phyloP scores from a whole-genome alignment of 1,139 yeast species.

The Candida sojae region DNA sequence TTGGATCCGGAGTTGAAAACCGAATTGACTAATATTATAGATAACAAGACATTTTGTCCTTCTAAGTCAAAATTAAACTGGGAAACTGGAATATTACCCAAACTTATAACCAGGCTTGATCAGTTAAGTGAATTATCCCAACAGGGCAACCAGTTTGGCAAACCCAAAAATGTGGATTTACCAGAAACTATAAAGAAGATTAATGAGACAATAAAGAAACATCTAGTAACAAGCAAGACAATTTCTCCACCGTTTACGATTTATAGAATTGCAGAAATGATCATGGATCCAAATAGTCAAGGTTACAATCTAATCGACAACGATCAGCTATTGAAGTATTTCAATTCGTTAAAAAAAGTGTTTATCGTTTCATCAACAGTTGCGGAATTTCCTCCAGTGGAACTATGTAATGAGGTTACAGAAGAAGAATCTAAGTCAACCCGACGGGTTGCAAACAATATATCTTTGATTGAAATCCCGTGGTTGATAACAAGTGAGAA shows the following conservation, averaged over 20 bases:
- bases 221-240: conserved; percentile 27
- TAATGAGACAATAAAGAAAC: conserved; percentile 12
- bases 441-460: conserved; percentile 13
- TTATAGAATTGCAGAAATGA: conserved; percentile 55
- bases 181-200: conserved; percentile 1
- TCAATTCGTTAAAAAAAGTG: conserved; percentile 31
- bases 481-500: conserved; percentile 39
- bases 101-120: conserved; percentile 12
- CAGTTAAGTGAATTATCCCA: conserved; percentile 13
- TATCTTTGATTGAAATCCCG: conserved; percentile 41
- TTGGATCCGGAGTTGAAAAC: conserved; percentile 11
- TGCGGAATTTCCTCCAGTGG: conserved; percentile 23
- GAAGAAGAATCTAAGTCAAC: conserved; percentile 4
- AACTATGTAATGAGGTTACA: background rate
- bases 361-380: conserved; percentile 30
- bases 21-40: conserved; percentile 6
- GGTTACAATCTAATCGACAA: conserved; percentile 32
- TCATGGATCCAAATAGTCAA: conserved; percentile 36
- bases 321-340: conserved; percentile 29
- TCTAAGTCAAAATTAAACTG: conserved; percentile 9
- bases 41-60: conserved; percentile 8
- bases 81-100: conserved; percentile 12
- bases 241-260: conserved; percentile 60
- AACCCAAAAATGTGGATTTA: conserved; percentile 9
- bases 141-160: conserved; percentile 19